Percentiles rank a stretch among this genome's conserved stretches.
phyloP scores from a whole-genome alignment of 805 yeast genomes.

The Saccharomycopsis microspora region DNA sequence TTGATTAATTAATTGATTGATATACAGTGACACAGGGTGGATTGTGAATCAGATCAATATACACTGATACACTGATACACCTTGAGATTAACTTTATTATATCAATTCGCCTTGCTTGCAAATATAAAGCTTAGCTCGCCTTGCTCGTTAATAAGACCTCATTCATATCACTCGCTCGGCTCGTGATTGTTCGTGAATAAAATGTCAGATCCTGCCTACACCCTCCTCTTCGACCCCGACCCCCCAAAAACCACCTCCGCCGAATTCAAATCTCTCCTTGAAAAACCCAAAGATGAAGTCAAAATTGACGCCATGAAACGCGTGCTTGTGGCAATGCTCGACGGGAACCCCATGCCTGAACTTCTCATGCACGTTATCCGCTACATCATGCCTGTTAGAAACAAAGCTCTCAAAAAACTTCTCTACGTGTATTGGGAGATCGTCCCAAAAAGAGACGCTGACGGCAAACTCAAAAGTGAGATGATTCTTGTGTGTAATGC shows the following conservation, averaged over 20 bases:
- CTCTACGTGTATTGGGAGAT: slow-evolving; percentile 96
- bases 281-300: slow-evolving; percentile 80
- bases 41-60: too few relatives aligned
- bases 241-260: slow-evolving; percentile 49
- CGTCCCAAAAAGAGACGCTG: slow-evolving; percentile 79
- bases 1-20: too few relatives aligned
- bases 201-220: slow-evolving; percentile 39
- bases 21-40: too few relatives aligned
- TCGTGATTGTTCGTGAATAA: too few relatives aligned
- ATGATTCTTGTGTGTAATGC: slow-evolving; percentile 98
- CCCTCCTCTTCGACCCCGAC: slow-evolving; percentile 65
- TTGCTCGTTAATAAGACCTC: too few relatives aligned
- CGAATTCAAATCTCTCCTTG: slow-evolving; percentile 70
- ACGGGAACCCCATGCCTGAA: slow-evolving; percentile 88
- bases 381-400: slow-evolving; percentile 91
- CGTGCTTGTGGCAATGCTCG: slow-evolving; percentile 76
- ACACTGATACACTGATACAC: too few relatives aligned
- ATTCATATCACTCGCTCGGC: too few relatives aligned
- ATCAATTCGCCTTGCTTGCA: too few relatives aligned
- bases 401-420: slow-evolving; percentile 84
- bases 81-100: too few relatives aligned
- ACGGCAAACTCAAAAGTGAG: slow-evolving; percentile 92
- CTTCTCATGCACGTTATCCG: slow-evolving; percentile 94
- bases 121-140: too few relatives aligned
- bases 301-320: slow-evolving; percentile 86